Base-by-base conservation (phyloP, 139 green algal genomes). In the Prasinococcaceae sp. region DNA sequence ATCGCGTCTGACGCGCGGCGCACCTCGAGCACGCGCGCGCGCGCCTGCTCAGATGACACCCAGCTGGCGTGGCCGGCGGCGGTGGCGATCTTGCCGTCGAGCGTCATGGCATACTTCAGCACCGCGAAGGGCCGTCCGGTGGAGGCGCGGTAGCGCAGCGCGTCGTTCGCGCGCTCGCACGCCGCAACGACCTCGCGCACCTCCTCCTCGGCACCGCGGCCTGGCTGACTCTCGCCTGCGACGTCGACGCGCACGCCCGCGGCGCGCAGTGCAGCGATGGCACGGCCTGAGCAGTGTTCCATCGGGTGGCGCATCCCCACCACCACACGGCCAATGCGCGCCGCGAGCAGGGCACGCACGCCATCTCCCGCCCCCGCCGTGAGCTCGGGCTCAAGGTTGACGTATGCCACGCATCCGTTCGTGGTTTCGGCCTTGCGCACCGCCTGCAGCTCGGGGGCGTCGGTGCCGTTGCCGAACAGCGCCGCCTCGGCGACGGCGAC, bases 91-190 rank as follows among this genome's bases (percentile, higher is more conserved):
- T 98, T 98, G 48, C 90, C 92, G 53, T 99, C 92, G 30, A 96
- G 58, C 4, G 92, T 99, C 92, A 98, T 98, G 3, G 92, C 92
- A 60, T 98, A 99, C 66, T 95, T 97, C 32, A 93, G 75, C 25
- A 94, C 57, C 20, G 69, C 74, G 39, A 84, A 66, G 0, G 92
- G 92, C 27, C 70, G 53, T 2, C 73, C 48, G n/a, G 77, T 77
- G 4, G 65, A 78, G 1, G 76, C 82, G 19, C 81, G 56, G 66
- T 94, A 87, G 24, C 97, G 59, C 37, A 96, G 65, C 20, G 81
- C 56, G 65, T 76, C 84, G 58, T 96, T 97, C 3, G 69, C 82
- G 2, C 26, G 0, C 30, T 87, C 63, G 55, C 83, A 90, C 0
- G 70, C 70, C 2, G 53, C 30, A 51, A 83, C 33, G 0, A 73